Evolutionary conservation across 352 stramenopile genomes (phyloP).

Genomic region (Pythium pyrilobum): DNA sequence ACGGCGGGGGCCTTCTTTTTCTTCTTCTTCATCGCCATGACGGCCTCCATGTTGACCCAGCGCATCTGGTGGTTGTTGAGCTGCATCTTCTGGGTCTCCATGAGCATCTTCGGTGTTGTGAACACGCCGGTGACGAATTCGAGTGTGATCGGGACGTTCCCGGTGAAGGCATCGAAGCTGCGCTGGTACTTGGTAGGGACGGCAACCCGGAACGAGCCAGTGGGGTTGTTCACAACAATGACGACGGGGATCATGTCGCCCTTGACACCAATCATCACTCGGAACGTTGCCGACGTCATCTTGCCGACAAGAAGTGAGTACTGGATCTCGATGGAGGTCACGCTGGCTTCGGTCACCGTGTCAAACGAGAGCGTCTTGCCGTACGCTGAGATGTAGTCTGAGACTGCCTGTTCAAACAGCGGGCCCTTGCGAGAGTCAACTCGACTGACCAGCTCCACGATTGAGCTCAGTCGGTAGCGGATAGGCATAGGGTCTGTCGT

Average conservation of each 20-base stretch:
- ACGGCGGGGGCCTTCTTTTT: conserved; percentile 18
- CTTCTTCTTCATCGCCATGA: conserved; percentile 20
- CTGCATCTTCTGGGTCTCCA: conserved; percentile 16
- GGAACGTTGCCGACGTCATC: conserved; percentile 23
- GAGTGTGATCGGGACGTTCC: conserved; percentile 19
- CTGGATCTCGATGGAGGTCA: conserved; percentile 19
- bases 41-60: conserved; percentile 20
- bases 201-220: conserved; percentile 16
- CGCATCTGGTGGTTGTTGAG: conserved; percentile 3
- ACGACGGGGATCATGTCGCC: conserved; percentile 21
- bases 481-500: conserved; percentile 21
- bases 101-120: conserved; percentile 15
- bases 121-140: conserved; percentile 24
- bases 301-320: conserved; percentile 24
- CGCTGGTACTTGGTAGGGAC: conserved; percentile 21
- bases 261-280: conserved; percentile 26
- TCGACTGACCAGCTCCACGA: conserved; percentile 19
- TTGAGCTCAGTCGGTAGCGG: conserved; percentile 20
- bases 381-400: conserved; percentile 24
- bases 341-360: conserved; percentile 7
- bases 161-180: conserved; percentile 19
- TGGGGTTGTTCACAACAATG: conserved; percentile 6
- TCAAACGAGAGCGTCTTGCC: conserved; percentile 23
- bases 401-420: conserved; percentile 20
- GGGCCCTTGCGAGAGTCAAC: conserved; percentile 11